Conservation (phyloP, 2,329 filamentous ascomycete species). For the Stylonectria norvegica region DNA sequence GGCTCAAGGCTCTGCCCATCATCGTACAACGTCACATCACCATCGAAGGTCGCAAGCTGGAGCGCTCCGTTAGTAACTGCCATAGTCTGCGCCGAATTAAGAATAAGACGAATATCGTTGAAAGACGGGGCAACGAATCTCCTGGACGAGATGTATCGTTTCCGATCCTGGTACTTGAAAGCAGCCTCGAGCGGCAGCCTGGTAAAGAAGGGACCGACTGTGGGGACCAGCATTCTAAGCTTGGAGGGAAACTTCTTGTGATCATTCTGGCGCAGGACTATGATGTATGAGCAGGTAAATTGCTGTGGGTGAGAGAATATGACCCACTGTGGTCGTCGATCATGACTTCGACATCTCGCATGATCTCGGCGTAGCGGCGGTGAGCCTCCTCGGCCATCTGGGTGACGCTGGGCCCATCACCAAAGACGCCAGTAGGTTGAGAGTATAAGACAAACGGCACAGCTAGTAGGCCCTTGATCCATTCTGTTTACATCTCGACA, state of each 20-base stretch:
- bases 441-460: constrained; percentile 97
- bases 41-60: constrained; percentile 91
- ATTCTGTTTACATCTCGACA: constrained; percentile 69
- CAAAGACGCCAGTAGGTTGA: constrained; percentile 84
- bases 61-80: constrained; percentile 76
- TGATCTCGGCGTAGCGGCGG: constrained; percentile 88
- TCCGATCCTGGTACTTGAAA: constrained; percentile 84
- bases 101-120: constrained; percentile 88
- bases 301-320: constrained; percentile 13
- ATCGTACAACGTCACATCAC: constrained; percentile 93
- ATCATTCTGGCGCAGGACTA: constrained; percentile 68
- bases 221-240: constrained; percentile 85
- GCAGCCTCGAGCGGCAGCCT: constrained; percentile 81
- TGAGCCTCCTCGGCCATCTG: constrained; percentile 79
- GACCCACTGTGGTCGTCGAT: constrained; percentile 83
- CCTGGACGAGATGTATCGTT: constrained; percentile 81
- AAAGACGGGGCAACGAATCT: constrained; percentile 95
- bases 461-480: constrained; percentile 92
- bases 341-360: constrained; percentile 87
- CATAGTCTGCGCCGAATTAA: constrained; percentile 95
- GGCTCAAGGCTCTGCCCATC: constrained; percentile 77
- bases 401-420: constrained; percentile 61
- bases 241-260: constrained; percentile 73
- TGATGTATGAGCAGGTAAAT: not conserved
- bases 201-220: constrained; percentile 92